Conservation (phyloP, 805 yeast genomes). For the Wickerhamomyces xylosicus region DNA sequence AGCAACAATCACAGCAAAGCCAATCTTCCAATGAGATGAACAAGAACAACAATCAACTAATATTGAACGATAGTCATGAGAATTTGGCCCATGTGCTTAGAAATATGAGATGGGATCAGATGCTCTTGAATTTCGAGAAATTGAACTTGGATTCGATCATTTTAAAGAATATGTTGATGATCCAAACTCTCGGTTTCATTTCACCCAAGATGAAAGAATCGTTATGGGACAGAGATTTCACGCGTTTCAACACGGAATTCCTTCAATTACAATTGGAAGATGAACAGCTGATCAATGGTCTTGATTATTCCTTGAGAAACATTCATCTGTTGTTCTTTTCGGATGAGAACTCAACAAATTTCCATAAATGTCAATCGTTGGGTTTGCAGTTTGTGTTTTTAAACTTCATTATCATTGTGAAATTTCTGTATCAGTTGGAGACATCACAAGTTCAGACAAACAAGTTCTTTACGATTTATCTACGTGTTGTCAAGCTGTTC, state of each 20-base stretch:
- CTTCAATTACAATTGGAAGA: conserved; percentile 10
- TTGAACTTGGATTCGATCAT: conserved; percentile 32
- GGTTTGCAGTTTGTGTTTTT: conserved; percentile 16
- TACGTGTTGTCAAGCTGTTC: conserved; percentile 17
- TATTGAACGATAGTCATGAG: conserved; percentile 15
- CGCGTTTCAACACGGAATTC: conserved; percentile 14
- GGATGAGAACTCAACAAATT: conserved; percentile 18
- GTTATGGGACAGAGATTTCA: conserved; percentile 30
- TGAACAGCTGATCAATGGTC: conserved; percentile 19
- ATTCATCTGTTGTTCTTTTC: conserved; percentile 15
- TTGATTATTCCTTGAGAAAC: conserved; percentile 19
- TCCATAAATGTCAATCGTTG: conserved; percentile 13
- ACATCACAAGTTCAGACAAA: conserved; percentile 9
- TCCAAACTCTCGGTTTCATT: conserved; percentile 25
- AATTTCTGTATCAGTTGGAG: conserved; percentile 17
- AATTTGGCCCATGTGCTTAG: conserved; percentile 30
- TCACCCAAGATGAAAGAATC: conserved; percentile 25
- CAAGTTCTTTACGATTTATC: conserved; percentile 16
- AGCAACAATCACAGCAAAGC: too few species aligned
- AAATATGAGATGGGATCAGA: conserved; percentile 24
- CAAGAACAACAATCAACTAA: too few species aligned
- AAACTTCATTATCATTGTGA: conserved; percentile 18
- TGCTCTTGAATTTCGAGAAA: conserved; percentile 18
- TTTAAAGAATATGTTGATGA: conserved; percentile 23
- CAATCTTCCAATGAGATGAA: too few species aligned